phyloP scores from a whole-genome alignment of 108 stramenopile species.

The Skeletonema grethae region DNA sequence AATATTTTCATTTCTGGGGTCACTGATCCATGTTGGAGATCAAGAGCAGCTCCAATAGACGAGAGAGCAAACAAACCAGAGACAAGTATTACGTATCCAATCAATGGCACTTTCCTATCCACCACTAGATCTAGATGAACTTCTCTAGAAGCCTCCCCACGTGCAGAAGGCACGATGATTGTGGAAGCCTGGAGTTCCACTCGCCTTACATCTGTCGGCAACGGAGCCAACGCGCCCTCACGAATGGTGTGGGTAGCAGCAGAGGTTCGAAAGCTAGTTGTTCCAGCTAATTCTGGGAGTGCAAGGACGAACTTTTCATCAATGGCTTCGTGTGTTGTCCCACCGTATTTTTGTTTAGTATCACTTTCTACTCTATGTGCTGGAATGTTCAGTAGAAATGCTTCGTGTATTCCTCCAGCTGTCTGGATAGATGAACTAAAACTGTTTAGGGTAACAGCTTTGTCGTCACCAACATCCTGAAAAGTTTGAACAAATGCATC shows the following conservation, averaged over 20 bases:
- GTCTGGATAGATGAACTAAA: constrained; percentile 1
- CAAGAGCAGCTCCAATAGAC: constrained; percentile 57
- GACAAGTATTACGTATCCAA: constrained; percentile 56
- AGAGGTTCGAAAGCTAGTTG: constrained; percentile 16
- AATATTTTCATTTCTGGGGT: constrained; percentile 54
- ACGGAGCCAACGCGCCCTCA: constrained; percentile 26
- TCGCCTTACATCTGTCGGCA: constrained; percentile 43
- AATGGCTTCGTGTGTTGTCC: background rate
- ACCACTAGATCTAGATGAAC: constrained; percentile 42
- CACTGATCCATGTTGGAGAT: constrained; percentile 53
- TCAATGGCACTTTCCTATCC: constrained; percentile 37
- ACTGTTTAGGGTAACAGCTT: constrained; percentile 1
- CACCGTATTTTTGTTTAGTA: background rate
- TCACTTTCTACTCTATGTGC: background rate
- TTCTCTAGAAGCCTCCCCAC: background rate
- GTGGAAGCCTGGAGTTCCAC: constrained; percentile 45
- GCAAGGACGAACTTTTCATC: constrained; percentile 40
- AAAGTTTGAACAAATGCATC: constrained; percentile 28
- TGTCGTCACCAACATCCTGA: constrained; percentile 1
- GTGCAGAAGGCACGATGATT: background rate
- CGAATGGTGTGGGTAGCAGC: background rate
- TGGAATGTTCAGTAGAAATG: constrained; percentile 24
- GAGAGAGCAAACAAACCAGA: constrained; percentile 57
- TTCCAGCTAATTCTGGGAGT: constrained; percentile 37
- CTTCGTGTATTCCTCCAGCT: constrained; percentile 20